phyloP scores from a whole-genome alignment of 2,329 filamentous ascomycete genomes.

The Teratosphaeria gauchensis region DNA sequence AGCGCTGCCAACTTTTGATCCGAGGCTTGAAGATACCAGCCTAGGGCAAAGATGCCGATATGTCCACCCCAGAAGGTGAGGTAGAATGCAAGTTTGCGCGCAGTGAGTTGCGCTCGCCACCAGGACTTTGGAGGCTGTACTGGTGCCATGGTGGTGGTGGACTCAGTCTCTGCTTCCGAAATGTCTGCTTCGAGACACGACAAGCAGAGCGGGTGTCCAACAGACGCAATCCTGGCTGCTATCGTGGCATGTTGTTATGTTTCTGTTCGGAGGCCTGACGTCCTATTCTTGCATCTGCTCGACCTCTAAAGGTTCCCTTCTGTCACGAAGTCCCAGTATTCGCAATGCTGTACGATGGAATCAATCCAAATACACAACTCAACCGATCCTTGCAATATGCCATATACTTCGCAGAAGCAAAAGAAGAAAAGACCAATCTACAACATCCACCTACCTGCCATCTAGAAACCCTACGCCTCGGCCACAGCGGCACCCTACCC shows the following conservation, averaged over 20 bases:
- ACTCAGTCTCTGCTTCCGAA: neutral
- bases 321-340: neutral
- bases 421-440: neutral
- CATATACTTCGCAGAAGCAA: neutral
- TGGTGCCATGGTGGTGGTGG: neutral
- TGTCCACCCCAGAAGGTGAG: slow-evolving; percentile 29
- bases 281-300: neutral
- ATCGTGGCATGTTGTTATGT: neutral
- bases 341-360: neutral
- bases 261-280: neutral
- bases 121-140: slow-evolving; percentile 17
- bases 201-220: neutral
- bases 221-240: neutral
- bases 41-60: slow-evolving; percentile 27
- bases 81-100: slow-evolving; percentile 28
- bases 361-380: neutral
- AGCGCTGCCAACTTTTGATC: slow-evolving; percentile 63
- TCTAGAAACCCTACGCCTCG: neutral
- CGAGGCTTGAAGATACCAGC: slow-evolving; percentile 53
- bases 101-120: slow-evolving; percentile 25
- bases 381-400: neutral
- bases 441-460: neutral
- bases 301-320: neutral
- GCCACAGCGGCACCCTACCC: neutral
- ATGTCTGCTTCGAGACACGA: neutral